phyloP scores from a whole-genome alignment of 768 basidiomycete genomes.

The Lactarius hengduanensis region DNA sequence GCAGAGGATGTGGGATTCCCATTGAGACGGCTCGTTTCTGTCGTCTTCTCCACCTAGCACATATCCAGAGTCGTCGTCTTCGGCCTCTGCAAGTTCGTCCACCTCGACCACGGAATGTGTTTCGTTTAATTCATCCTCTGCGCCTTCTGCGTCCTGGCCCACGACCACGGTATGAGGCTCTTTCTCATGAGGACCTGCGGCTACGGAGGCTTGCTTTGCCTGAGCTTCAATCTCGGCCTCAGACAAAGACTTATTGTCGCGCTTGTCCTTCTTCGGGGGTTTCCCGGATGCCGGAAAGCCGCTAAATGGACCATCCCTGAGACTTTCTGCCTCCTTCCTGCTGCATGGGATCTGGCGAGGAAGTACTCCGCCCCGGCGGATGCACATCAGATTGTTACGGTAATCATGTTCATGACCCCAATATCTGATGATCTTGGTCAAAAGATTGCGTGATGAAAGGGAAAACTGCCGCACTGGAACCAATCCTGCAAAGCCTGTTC shows the following conservation, averaged over 20 bases:
- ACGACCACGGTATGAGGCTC: background rate
- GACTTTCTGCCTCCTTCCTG: constrained; percentile 5
- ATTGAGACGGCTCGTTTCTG: constrained; percentile 11
- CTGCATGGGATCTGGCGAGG: constrained; percentile 26
- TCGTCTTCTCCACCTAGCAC: background rate
- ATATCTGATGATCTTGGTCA: constrained; percentile 38
- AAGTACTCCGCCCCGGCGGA: constrained; percentile 44
- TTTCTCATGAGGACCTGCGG: background rate
- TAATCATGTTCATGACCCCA: constrained; percentile 45
- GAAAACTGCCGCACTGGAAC: constrained; percentile 16
- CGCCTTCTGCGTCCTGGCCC: constrained; percentile 2
- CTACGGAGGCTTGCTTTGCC: background rate
- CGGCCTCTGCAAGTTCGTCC: constrained; percentile 4
- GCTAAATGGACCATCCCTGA: constrained; percentile 24
- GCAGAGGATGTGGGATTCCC: constrained; percentile 29
- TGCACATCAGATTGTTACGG: constrained; percentile 35
- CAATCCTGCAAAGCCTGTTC: constrained; percentile 21
- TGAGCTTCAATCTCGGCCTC: constrained; percentile 1
- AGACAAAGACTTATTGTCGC: background rate
- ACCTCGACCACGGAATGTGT: constrained; percentile 4
- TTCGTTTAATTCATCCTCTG: background rate
- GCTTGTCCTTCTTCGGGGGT: background rate
- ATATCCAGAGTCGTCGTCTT: constrained; percentile 11
- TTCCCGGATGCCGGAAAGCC: constrained; percentile 4
- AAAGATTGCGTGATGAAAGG: background rate